Evolutionary conservation across 2,329 filamentous ascomycete genomes (phyloP).

Genomic region (Colletotrichum limetticola): DNA sequence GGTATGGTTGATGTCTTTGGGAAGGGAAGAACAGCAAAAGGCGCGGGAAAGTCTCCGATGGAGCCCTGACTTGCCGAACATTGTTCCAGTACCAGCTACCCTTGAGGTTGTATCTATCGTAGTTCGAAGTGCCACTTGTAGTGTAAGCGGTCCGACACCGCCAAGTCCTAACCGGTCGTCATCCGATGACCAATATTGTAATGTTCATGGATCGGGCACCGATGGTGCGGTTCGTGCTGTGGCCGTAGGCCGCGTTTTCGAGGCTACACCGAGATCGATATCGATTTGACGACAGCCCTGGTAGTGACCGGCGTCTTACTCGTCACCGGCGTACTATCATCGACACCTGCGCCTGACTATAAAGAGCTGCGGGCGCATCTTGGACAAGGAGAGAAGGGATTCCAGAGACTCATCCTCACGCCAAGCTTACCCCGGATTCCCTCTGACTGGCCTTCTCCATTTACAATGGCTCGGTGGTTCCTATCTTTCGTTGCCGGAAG

Average conservation of each 20-base stretch:
- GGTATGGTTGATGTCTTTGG: background rate
- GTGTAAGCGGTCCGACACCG: constrained; percentile 14
- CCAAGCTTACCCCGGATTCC: constrained; percentile 15
- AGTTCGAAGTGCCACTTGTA: background rate
- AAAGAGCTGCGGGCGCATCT: constrained; percentile 7
- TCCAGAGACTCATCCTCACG: constrained; percentile 12
- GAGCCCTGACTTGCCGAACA: background rate
- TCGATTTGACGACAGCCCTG: background rate
- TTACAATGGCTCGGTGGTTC: constrained; percentile 33
- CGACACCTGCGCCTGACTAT: background rate
- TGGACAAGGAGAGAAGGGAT: background rate
- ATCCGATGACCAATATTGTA: constrained; percentile 27
- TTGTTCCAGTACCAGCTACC: background rate
- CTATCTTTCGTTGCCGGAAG: constrained; percentile 31
- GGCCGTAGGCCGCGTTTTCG: background rate
- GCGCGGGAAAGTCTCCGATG: constrained; percentile 18
- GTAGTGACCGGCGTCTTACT: background rate
- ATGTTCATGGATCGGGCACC: constrained; percentile 12
- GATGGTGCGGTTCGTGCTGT: background rate
- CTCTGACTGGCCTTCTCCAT: background rate
- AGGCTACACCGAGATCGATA: background rate
- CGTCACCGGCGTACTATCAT: constrained; percentile 1
- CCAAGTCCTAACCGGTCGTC: background rate
- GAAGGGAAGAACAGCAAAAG: background rate
- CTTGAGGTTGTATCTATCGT: constrained; percentile 11